Conservation (phyloP, 352 stramenopile species). For the Globisporangium nunn region DNA sequence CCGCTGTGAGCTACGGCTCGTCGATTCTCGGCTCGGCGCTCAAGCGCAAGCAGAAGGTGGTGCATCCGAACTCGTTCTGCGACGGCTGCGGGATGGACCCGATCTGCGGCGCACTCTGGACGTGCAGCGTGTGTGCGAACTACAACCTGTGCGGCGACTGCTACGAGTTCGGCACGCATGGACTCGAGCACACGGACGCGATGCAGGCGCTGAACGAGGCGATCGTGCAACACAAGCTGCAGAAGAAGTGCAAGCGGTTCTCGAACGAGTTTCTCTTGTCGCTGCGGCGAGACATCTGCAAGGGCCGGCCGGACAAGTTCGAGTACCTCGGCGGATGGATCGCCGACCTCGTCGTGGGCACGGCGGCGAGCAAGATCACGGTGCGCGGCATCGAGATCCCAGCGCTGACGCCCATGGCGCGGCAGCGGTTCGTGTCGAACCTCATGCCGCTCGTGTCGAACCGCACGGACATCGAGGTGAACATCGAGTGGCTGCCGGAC, state of each 20-base stretch:
- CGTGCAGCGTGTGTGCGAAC: slow-evolving; percentile 62
- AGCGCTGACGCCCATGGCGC: slow-evolving; percentile 34
- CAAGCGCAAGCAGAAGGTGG: slow-evolving; percentile 60
- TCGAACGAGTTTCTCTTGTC: slow-evolving; percentile 68
- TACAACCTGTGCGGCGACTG: slow-evolving; percentile 67
- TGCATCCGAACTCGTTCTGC: slow-evolving; percentile 61
- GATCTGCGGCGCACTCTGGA: slow-evolving; percentile 58
- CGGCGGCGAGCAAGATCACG: slow-evolving; percentile 59
- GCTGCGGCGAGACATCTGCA: slow-evolving; percentile 73
- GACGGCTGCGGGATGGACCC: slow-evolving; percentile 68
- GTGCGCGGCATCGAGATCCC: slow-evolving; percentile 79
- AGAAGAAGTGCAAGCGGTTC: slow-evolving; percentile 73
- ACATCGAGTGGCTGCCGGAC: slow-evolving; percentile 79
- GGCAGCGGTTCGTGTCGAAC: slow-evolving; percentile 67
- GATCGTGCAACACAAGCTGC: slow-evolving; percentile 60
- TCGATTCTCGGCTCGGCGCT: slow-evolving; percentile 56
- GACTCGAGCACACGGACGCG: slow-evolving; percentile 63
- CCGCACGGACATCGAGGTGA: slow-evolving; percentile 73
- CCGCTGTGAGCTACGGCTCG: slow-evolving; percentile 50
- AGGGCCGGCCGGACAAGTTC: slow-evolving; percentile 72
- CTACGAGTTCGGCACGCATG: slow-evolving; percentile 65
- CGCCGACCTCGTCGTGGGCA: slow-evolving; percentile 68
- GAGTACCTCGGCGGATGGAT: slow-evolving; percentile 81
- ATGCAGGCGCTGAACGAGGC: slow-evolving; percentile 65
- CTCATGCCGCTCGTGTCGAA: slow-evolving; percentile 80